A percentile compares a stretch with the other conserved stretches of the same genome.
These are phyloP conservation scores for Leccinum pseudoinsigne DNA, from an alignment of 1,284 basidiomycete genomes.

Conservation along the genomic window DNA sequence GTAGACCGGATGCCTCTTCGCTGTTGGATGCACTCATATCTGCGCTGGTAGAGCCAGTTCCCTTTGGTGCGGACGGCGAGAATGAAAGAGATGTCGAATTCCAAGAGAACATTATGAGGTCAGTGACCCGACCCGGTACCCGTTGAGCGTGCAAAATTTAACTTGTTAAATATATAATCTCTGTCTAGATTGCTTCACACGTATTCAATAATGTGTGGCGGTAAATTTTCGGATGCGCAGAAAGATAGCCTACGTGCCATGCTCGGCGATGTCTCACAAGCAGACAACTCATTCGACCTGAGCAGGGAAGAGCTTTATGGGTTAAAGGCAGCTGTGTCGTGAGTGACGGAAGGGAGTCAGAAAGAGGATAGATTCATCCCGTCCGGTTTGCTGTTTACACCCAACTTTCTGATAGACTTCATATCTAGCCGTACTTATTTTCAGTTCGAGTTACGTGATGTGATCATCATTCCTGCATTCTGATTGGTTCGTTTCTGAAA, in stretches of 20 bases:
- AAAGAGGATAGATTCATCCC: constrained; percentile 23
- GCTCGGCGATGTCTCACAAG: constrained; percentile 24
- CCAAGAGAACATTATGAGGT: constrained; percentile 78
- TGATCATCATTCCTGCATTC: constrained; percentile 14
- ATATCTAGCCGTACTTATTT: constrained; percentile 33
- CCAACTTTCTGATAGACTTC: constrained; percentile 13
- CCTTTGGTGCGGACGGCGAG: constrained; percentile 72
- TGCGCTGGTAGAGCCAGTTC: constrained; percentile 52
- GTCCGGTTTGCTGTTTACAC: constrained; percentile 13
- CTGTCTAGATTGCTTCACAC: constrained; percentile 52
- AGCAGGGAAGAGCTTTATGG: constrained; percentile 28
- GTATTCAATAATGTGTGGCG: constrained; percentile 47
- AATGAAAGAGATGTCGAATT: constrained; percentile 72
- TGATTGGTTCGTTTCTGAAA: constrained; percentile 25
- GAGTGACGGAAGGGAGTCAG: constrained; percentile 16
- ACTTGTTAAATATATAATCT: neutral
- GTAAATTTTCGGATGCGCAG: constrained; percentile 43
- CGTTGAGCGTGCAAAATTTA: neutral
- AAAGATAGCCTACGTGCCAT: constrained; percentile 41
- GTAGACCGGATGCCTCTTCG: constrained; percentile 16
- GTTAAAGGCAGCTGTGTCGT: constrained; percentile 27
- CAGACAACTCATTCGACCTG: constrained; percentile 26
- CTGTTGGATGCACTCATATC: constrained; percentile 44
- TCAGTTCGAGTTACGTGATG: constrained; percentile 27
- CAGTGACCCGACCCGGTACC: constrained; percentile 29